Percentiles rank a stretch among this genome's conserved stretches.
These are phyloP conservation scores for Mrakia gelida DNA, from an alignment of 768 basidiomycete species.

Conservation along the genomic window DNA sequence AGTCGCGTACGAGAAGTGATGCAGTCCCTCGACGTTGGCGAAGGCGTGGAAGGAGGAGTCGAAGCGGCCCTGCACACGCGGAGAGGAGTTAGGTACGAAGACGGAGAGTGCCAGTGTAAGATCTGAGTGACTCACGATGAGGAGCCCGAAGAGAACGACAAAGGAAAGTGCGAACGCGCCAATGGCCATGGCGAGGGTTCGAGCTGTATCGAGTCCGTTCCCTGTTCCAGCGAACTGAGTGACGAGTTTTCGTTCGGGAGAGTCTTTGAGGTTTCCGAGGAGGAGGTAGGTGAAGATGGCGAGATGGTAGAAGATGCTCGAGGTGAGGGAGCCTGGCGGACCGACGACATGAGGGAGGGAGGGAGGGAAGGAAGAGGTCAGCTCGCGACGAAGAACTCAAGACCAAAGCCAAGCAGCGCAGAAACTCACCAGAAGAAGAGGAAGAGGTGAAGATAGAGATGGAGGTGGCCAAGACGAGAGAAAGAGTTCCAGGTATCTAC, in stretches of 20 bases:
- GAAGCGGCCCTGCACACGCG: conserved; percentile 4
- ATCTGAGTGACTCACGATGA: not conserved
- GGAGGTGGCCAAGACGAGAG: not conserved
- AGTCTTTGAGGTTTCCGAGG: conserved; percentile 11
- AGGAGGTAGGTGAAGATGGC: not conserved
- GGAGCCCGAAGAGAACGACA: not conserved
- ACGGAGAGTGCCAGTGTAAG: not conserved
- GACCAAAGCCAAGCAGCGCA: not conserved
- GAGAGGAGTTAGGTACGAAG: not conserved
- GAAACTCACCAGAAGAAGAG: not conserved
- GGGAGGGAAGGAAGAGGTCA: not conserved
- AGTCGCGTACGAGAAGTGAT: not conserved
- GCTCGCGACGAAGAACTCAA: not conserved
- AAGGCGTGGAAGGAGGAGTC: not conserved
- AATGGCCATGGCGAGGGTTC: conserved; percentile 11
- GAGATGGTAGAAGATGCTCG: not conserved
- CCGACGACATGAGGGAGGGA: not conserved
- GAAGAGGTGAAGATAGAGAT: not conserved
- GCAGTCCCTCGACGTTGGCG: not conserved
- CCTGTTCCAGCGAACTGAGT: conserved; percentile 6
- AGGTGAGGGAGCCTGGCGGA: not conserved
- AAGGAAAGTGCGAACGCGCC: not conserved
- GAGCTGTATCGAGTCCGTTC: not conserved
- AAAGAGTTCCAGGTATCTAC: not conserved
- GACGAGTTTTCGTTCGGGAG: conserved; percentile 13